phyloP scores from a whole-genome alignment of 495 filamentous ascomycete species.

The Aspergillus diversus region DNA sequence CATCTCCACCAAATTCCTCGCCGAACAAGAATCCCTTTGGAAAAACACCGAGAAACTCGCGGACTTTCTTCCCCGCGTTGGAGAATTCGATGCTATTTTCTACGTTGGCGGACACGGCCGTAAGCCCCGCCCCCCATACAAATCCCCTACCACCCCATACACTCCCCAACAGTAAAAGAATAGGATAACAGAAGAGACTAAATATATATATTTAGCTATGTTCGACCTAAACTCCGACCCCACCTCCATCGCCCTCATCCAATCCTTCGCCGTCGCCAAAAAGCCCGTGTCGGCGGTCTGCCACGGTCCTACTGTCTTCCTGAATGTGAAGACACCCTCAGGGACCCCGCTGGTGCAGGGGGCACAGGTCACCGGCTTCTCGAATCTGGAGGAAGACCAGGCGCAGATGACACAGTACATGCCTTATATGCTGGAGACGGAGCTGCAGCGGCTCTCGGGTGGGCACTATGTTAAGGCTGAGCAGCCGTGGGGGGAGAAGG shows the following conservation, averaged over 20 bases:
- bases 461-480: constrained; percentile 62
- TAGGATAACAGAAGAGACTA: not conserved
- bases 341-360: constrained; percentile 58
- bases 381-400: constrained; percentile 67
- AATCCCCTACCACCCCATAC: not conserved
- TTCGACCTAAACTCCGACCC: constrained; percentile 56
- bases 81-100: constrained; percentile 70
- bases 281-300: constrained; percentile 71
- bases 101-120: constrained; percentile 80
- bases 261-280: constrained; percentile 61
- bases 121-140: constrained; percentile 36
- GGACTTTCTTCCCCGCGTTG: constrained; percentile 52
- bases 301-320: constrained; percentile 67
- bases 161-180: not conserved
- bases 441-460: constrained; percentile 52
- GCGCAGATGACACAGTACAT: constrained; percentile 49
- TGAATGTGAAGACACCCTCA: constrained; percentile 55
- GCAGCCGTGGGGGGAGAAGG: constrained; percentile 60
- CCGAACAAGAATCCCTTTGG: constrained; percentile 59
- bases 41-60: constrained; percentile 61
- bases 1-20: constrained; percentile 54
- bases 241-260: constrained; percentile 57
- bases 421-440: constrained; percentile 69
- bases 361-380: constrained; percentile 67
- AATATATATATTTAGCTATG: constrained; percentile 54